Conservation (phyloP, 1,284 basidiomycete genomes). For the Ganoderma boninense region DNA sequence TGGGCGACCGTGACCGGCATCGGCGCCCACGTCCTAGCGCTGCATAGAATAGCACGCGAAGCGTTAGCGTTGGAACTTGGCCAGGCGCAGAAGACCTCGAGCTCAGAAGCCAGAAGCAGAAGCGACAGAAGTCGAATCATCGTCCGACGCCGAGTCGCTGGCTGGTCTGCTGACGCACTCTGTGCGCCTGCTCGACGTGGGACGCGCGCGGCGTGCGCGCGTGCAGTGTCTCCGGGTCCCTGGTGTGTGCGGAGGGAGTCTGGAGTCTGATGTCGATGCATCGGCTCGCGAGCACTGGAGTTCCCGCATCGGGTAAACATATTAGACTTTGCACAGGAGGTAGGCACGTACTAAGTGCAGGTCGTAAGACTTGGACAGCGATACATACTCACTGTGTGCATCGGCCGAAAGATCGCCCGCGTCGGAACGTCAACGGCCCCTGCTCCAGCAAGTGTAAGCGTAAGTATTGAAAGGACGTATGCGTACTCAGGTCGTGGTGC, state of each 20-base stretch:
- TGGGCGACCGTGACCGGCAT: background rate
- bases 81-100: background rate
- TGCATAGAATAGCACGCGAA: too few relatives aligned
- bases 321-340: conserved; percentile 1
- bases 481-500: background rate
- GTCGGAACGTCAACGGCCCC: background rate
- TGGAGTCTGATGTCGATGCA: background rate
- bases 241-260: too few relatives aligned
- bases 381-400: background rate
- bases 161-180: background rate
- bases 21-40: background rate
- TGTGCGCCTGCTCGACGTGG: background rate
- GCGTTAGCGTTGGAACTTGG: background rate
- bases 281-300: background rate
- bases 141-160: background rate
- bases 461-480: too few relatives aligned
- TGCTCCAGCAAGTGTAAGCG: background rate
- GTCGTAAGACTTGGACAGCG: too few relatives aligned
- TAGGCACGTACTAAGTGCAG: too few relatives aligned
- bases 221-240: background rate
- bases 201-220: background rate
- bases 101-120: background rate
- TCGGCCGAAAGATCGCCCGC: background rate
- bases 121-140: background rate
- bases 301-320: background rate